phyloP scores from a whole-genome alignment of 2,329 filamentous ascomycete species.

The Venturia carpophila region DNA sequence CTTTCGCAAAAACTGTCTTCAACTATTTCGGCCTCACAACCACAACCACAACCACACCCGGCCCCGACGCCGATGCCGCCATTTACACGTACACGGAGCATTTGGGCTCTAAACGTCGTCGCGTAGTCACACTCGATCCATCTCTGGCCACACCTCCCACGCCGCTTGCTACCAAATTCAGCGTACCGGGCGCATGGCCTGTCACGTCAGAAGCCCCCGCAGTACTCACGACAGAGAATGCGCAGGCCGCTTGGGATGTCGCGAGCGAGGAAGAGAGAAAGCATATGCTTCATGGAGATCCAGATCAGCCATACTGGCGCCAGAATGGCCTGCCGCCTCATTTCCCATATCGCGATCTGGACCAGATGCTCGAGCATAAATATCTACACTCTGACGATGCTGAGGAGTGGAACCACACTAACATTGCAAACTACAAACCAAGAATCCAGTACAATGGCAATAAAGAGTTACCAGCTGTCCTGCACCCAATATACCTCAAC shows the following conservation, averaged over 20 bases:
- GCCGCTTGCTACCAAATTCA: background rate
- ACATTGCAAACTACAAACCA: conserved; percentile 1
- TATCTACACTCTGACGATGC: background rate
- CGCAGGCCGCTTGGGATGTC: conserved; percentile 1
- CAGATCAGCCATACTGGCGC: conserved; percentile 1
- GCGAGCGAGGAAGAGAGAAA: background rate
- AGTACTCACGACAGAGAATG: conserved; percentile 5
- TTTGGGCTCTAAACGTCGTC: background rate
- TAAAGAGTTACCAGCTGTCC: background rate
- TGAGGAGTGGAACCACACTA: conserved; percentile 1
- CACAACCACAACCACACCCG: background rate
- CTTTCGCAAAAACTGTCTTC: background rate
- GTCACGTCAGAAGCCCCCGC: background rate
- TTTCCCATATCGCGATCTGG: background rate
- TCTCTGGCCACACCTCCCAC: background rate
- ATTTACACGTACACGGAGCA: background rate
- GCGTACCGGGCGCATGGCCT: conserved; percentile 6
- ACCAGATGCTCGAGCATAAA: conserved; percentile 11
- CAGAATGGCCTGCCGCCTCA: conserved; percentile 4
- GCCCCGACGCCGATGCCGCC: background rate
- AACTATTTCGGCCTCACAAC: background rate
- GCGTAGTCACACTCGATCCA: background rate
- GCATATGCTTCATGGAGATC: background rate
- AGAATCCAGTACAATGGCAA: background rate
- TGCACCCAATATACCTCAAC: background rate